Evolutionary conservation across 2,329 filamentous ascomycete species (phyloP), one percentile per base, ranked within the genome.

Genomic region (Lecanoromycetidae sp.): DNA sequence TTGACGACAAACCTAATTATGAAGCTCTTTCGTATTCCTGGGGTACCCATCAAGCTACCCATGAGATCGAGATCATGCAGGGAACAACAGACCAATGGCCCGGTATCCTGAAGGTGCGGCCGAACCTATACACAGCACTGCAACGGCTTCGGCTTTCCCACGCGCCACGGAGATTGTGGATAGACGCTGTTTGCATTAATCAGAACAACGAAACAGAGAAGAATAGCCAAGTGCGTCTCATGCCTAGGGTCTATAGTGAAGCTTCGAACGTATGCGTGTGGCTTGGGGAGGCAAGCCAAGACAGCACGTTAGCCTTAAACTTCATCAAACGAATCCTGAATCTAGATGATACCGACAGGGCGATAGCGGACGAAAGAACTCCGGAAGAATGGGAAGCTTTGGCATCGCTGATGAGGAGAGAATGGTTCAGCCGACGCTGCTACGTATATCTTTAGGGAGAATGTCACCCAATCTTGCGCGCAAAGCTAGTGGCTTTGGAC

Each of bases 341-440:
- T 10, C 29, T 55, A 4, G 33, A 50, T 12, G 43, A 46, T 13
- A 50, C 53, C 33, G 52, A 55, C 25, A 19, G 49, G 3, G 27
- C 49, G 8, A 30, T 48, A 6, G 23, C 29, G 8, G 29, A 41
- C 9, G 15, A 22, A 19, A 39, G 23, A 17, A 39, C 26, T 15
- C 29, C 25, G 32, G 38, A 38, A 40, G 23, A 48, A 40, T 54
- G 50, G 50, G 19, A 12, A 12, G 47, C 46, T 23, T 34, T 52
- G 6, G 23, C 30, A 12, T 17, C 43, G 30, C 50, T 54, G 5
- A 53, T 54, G 44, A 37, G 44, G 40, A 48, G 50, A 30, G 17
- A 43, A 2, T 70, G 67, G 60, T 67, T 67, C 49, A 63, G 59
- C 33, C 56, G 66, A 2, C 60, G 65, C 0, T 69, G n/a, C n/a